Evolutionary conservation across 2,329 filamentous ascomycete species (phyloP).

Genomic region (Nakataea oryzae): DNA sequence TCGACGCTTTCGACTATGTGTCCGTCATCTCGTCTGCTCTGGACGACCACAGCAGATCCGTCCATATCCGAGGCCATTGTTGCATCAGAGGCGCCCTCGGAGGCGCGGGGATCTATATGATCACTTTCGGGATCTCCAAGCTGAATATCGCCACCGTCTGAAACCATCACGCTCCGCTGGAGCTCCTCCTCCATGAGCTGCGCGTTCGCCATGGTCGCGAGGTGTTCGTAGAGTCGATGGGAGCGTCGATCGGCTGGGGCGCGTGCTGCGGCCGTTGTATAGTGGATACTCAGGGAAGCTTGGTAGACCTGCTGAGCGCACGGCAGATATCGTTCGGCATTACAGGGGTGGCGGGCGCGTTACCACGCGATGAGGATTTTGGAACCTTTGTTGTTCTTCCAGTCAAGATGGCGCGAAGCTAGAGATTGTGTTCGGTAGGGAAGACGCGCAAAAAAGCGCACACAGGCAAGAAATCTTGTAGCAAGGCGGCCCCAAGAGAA

Average conservation of each 20-base stretch:
- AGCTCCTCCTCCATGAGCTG: slow-evolving; percentile 48
- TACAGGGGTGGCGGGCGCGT: neutral
- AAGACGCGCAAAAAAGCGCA: neutral
- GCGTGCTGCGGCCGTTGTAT: neutral
- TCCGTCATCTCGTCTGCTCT: slow-evolving; percentile 28
- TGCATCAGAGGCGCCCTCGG: slow-evolving; percentile 25
- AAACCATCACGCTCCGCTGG: slow-evolving; percentile 42
- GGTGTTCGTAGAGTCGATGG: neutral
- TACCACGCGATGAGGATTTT: neutral
- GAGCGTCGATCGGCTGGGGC: neutral
- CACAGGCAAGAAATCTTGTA: neutral
- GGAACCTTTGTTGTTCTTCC: neutral
- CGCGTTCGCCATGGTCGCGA: slow-evolving; percentile 33
- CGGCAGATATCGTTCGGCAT: neutral
- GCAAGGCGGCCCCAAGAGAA: neutral
- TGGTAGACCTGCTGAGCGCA: neutral
- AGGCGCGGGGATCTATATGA: neutral
- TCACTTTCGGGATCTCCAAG: slow-evolving; percentile 19
- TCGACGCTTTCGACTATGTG: slow-evolving; percentile 10
- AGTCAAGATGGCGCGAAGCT: neutral
- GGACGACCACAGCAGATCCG: slow-evolving; percentile 28
- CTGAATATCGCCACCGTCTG: slow-evolving; percentile 25
- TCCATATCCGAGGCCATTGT: slow-evolving; percentile 18
- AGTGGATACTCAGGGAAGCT: neutral
- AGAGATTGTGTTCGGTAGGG: neutral